A percentile compares a stretch with the other conserved stretches of the same genome.
Evolutionary conservation across 2,329 filamentous ascomycete genomes (phyloP).

Genomic region (Neopestalotiopsis clavispora): DNA sequence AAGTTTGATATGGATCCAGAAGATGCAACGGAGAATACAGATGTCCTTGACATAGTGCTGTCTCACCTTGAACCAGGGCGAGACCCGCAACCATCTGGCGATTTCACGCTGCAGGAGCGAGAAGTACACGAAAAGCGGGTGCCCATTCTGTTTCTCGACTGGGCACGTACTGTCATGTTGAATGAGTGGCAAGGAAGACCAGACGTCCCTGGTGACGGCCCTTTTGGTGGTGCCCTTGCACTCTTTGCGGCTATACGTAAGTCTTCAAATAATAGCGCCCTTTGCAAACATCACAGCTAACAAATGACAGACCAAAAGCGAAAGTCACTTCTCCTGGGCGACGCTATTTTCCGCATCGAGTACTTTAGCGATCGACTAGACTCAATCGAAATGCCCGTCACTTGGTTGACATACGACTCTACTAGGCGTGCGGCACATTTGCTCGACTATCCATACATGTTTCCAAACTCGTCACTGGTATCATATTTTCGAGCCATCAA

Average conservation of each 20-base stretch:
- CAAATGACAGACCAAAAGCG: constrained; percentile 60
- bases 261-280: constrained; percentile 34
- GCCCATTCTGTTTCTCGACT: constrained; percentile 67
- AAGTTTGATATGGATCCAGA: constrained; percentile 39
- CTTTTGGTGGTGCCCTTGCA: constrained; percentile 78
- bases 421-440: constrained; percentile 73
- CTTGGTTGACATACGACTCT: constrained; percentile 68
- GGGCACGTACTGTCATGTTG: constrained; percentile 76
- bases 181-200: constrained; percentile 81
- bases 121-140: constrained; percentile 61
- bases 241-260: constrained; percentile 76
- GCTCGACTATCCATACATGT: constrained; percentile 81
- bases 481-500: constrained; percentile 89
- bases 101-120: constrained; percentile 56
- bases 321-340: constrained; percentile 66
- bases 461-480: constrained; percentile 73
- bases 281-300: constrained; percentile 9
- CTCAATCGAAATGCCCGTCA: constrained; percentile 72
- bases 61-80: constrained; percentile 55
- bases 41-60: constrained; percentile 54
- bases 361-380: constrained; percentile 80
- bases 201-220: constrained; percentile 69
- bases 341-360: constrained; percentile 74
- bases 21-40: constrained; percentile 38
- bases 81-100: constrained; percentile 48